Evolutionary conservation across 495 filamentous ascomycete species (phyloP), one percentile per base, ranked within the genome.

Genomic region (Daldinia bambusicola): DNA sequence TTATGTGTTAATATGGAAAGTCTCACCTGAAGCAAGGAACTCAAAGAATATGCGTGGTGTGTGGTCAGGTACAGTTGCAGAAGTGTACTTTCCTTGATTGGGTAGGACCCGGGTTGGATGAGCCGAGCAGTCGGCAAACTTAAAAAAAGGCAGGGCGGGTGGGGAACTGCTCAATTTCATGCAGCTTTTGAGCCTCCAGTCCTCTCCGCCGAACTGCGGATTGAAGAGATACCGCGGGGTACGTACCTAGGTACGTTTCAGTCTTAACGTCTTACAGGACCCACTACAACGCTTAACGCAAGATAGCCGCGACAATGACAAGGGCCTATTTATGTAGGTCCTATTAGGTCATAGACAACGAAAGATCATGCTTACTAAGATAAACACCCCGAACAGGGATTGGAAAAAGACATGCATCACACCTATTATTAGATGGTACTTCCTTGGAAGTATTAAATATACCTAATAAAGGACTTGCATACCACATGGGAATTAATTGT

Each of bases 101-200:
- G 70, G 64, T 68, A 67, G 60, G 48, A 61, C 56, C 32, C 70
- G 66, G 70, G 61, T 73, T 69, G 61, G 66, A 73, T 69, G 70
- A 73, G 70, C 70, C 66, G 70, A 73, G 56, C 65, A 32, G 65
- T 73, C 70, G 70, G 70, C 70, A 73, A 73, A 62, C 66, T 69
- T 69, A 73, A 73, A 73, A 73, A 70, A 73, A 69, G 64, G 61
- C 55, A 69, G 70, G 52, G 61, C 37, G 62, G 26, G 65, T 69
- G 70, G 70, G 66, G 65, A 56, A 65, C 70, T 66, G 70, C 48
- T 59, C 64, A 69, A 73, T 73, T 73, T 73, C 70, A 73, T 73
- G 70, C 70, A 73, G 61, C 70, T 36, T 36, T 73, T 73, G 70
- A 73, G 70, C 70, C 70, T 69, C 67, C 61, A 60, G 63, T 60